These are phyloP conservation scores for Monosporascus sp. DNA, from an alignment of 2,329 filamentous ascomycete species.

Conservation along the genomic window DNA sequence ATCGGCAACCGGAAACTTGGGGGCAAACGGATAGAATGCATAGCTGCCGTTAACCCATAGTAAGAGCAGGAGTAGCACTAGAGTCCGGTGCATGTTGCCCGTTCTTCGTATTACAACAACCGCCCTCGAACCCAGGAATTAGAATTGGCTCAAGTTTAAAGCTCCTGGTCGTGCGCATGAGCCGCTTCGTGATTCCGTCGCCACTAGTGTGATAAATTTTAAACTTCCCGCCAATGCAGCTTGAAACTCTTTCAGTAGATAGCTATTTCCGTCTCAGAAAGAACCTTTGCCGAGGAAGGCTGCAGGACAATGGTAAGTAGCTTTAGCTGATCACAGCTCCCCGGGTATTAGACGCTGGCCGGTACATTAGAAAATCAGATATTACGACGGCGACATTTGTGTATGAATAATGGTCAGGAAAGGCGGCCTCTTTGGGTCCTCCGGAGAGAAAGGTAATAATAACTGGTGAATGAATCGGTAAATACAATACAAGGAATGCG, in stretches of 20 bases:
- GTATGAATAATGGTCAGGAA: neutral
- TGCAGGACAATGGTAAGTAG: neutral
- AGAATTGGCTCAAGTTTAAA: neutral
- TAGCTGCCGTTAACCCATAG: constrained; percentile 39
- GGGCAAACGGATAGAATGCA: constrained; percentile 44
- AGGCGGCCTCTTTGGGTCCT: no score
- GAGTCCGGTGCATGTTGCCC: constrained; percentile 22
- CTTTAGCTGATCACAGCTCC: neutral
- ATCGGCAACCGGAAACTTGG: constrained; percentile 10
- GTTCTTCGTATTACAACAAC: neutral
- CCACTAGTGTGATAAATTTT: neutral
- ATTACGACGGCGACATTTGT: constrained; percentile 22
- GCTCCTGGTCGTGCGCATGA: neutral
- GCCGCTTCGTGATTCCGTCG: neutral
- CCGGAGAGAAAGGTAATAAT: neutral
- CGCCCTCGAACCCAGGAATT: neutral
- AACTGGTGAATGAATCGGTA: neutral
- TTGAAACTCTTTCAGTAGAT: neutral
- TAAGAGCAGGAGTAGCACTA: constrained; percentile 39
- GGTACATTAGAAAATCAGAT: constrained; percentile 24
- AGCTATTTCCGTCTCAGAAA: neutral
- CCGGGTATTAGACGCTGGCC: constrained; percentile 9
- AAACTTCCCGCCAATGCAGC: neutral
- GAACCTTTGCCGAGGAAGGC: neutral
- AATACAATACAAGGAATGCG: neutral